phyloP scores from a whole-genome alignment of 2,329 filamentous ascomycete genomes.

The Blastomyces parvus region DNA sequence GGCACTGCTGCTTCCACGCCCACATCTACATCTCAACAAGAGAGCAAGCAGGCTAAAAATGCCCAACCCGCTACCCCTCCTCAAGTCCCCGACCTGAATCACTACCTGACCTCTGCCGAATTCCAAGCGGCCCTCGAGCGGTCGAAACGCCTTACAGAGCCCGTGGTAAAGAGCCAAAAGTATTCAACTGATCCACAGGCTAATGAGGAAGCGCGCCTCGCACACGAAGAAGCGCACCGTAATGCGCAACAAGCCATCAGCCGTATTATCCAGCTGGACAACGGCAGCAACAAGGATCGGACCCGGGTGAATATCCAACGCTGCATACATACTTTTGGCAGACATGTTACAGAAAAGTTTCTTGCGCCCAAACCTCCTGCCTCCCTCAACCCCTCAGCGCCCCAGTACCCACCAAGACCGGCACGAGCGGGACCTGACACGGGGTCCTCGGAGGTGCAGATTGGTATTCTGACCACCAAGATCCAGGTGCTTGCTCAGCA shows the following conservation, averaged over 20 bases:
- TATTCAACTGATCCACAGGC: constrained; percentile 30
- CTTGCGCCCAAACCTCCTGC: constrained; percentile 52
- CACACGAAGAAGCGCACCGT: constrained; percentile 49
- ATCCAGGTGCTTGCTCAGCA: constrained; percentile 71
- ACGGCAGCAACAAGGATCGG: constrained; percentile 68
- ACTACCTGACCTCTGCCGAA: constrained; percentile 61
- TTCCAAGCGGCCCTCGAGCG: constrained; percentile 56
- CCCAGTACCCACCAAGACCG: constrained; percentile 23
- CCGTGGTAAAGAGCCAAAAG: constrained; percentile 25
- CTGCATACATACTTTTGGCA: constrained; percentile 78
- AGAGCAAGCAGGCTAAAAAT: constrained; percentile 8
- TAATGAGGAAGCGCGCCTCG: constrained; percentile 30
- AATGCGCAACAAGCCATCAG: constrained; percentile 66
- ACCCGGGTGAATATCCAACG: constrained; percentile 73
- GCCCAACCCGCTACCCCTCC: constrained; percentile 19
- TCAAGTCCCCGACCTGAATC: constrained; percentile 52
- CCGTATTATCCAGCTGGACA: constrained; percentile 68
- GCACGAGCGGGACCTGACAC: constrained; percentile 82
- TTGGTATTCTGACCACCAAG: constrained; percentile 88
- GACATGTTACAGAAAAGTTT: constrained; percentile 71
- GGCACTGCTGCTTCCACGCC: neutral
- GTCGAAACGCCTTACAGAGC: constrained; percentile 54
- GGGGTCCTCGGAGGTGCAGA: constrained; percentile 94
- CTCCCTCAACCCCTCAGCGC: constrained; percentile 35
- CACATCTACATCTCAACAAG: neutral